Evolutionary conservation across 768 basidiomycete genomes (phyloP).

Genomic region (Collybiopsis confluens): DNA sequence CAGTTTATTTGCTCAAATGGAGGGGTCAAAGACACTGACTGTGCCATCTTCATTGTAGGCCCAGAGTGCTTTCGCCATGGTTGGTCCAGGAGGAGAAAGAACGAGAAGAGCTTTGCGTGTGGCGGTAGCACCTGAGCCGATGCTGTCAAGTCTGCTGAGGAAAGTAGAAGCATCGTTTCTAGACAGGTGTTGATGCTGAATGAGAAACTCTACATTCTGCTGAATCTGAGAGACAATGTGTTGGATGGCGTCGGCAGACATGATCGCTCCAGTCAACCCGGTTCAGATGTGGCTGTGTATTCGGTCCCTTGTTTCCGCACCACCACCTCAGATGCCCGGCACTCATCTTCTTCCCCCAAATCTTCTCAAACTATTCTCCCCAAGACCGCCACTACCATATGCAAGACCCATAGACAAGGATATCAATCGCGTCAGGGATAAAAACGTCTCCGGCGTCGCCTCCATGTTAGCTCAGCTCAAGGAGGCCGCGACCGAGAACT

Average conservation of each 20-base stretch:
- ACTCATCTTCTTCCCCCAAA: conserved; percentile 93
- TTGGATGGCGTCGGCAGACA: conserved; percentile 31
- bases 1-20: neutral
- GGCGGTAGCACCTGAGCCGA: conserved; percentile 5
- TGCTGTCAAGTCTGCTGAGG: conserved; percentile 37
- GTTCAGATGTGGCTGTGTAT: neutral
- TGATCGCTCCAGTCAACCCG: neutral
- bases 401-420: conserved; percentile 81
- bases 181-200: conserved; percentile 43
- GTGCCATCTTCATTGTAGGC: conserved; percentile 56
- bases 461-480: conserved; percentile 65
- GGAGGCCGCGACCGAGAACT: conserved; percentile 70
- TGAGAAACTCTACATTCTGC: conserved; percentile 52
- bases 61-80: conserved; percentile 56
- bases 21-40: conserved; percentile 25
- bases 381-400: conserved; percentile 87
- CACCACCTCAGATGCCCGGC: conserved; percentile 43
- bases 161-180: conserved; percentile 41
- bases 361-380: conserved; percentile 93
- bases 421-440: conserved; percentile 64
- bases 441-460: conserved; percentile 77
- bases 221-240: conserved; percentile 55
- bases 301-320: neutral
- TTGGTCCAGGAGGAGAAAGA: conserved; percentile 21
- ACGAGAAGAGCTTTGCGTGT: conserved; percentile 11